These are phyloP conservation scores for Huntiella decipiens DNA, from an alignment of 2,329 filamentous ascomycete genomes.

Conservation along the genomic window DNA sequence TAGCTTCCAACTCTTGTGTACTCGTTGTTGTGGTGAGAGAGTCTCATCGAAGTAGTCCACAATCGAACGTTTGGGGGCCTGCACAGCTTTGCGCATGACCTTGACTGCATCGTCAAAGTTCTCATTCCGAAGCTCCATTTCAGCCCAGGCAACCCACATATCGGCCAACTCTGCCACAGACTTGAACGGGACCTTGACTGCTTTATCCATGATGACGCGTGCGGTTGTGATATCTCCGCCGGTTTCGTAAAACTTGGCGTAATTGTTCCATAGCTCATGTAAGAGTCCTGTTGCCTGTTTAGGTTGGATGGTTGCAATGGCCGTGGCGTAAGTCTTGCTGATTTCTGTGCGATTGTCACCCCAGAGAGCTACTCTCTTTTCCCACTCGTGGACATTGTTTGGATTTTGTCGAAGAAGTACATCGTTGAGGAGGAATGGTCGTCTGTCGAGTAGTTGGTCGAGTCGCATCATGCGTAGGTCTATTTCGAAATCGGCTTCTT, in stretches of 20 bases:
- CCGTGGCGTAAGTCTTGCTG: slow-evolving; percentile 84
- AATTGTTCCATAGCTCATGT: slow-evolving; percentile 88
- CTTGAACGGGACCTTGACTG: slow-evolving; percentile 93
- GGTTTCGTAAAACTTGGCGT: slow-evolving; percentile 90
- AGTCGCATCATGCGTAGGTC: slow-evolving; percentile 97
- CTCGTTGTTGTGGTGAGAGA: slow-evolving; percentile 79
- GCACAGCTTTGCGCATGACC: slow-evolving; percentile 93
- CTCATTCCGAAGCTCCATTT: slow-evolving; percentile 90
- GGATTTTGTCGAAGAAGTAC: slow-evolving; percentile 89
- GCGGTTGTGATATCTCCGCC: slow-evolving; percentile 71
- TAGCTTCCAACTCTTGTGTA: slow-evolving; percentile 98
- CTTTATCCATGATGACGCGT: slow-evolving; percentile 89
- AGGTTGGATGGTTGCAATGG: slow-evolving; percentile 79
- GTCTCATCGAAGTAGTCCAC: slow-evolving; percentile 99
- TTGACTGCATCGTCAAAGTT: slow-evolving; percentile 88
- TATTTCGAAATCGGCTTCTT: slow-evolving; percentile 78
- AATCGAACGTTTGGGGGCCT: slow-evolving; percentile 89
- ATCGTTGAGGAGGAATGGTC: slow-evolving; percentile 91
- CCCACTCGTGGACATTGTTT: slow-evolving; percentile 91
- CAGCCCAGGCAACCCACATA: slow-evolving; percentile 98
- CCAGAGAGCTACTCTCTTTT: slow-evolving; percentile 91
- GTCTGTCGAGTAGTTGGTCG: slow-evolving; percentile 91
- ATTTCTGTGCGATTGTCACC: slow-evolving; percentile 81
- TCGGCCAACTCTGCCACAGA: slow-evolving; percentile 93
- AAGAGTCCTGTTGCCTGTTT: slow-evolving; percentile 90